Base-by-base conservation (phyloP, 345 rosid species). In the Triadica sebifera region DNA sequence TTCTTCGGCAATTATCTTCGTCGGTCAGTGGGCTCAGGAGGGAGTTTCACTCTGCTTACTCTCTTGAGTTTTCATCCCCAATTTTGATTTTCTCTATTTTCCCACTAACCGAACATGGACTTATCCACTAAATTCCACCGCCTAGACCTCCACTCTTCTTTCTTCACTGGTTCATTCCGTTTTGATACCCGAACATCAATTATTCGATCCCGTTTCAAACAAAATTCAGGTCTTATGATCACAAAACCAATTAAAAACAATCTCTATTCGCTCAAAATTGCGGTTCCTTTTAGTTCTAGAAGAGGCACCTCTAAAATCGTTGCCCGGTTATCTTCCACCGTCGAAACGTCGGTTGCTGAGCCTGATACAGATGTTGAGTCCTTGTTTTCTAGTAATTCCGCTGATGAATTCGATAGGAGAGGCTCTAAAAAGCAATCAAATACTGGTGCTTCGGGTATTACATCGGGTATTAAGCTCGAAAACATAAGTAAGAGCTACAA, bases 381-480 rank as follows among this genome's bases (percentile, higher is more conserved):
- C 6, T 82, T 94, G 75, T 87, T 92, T 73, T 90, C 91, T 0
- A 80, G 52, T 46, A 78, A 43, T 47, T 63, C 85, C 8, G 67
- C 45, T 6, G 79, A 80, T 11, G 88, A 70, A n/a, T n/a, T n/a
- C n/a, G n/a, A n/a, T n/a, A n/a, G n/a, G 37, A 87, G 77, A 24
- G 83, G 86, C 16, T 37, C 63, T 29, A 86, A 78, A 5, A 88
- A 72, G 73, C 81, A 73, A 5, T 83, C 90, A 0, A 79, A 74
- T 59, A 46, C 53, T 0, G 96, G 96, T 0, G 93, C 96, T 46
- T 94, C 98, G 29, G 81, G 89, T n/a, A 71, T 94, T 39, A 87
- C 98, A 0, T 94, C 98, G 0, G 98, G 98, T 17, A 88, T 88
- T 4, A 94, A 87, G 89, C 88, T 94, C 2, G 97, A 94, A 72